Evolutionary conservation across 805 yeast species (phyloP).

Genomic region (Cyberlindnera subsufficiens): DNA sequence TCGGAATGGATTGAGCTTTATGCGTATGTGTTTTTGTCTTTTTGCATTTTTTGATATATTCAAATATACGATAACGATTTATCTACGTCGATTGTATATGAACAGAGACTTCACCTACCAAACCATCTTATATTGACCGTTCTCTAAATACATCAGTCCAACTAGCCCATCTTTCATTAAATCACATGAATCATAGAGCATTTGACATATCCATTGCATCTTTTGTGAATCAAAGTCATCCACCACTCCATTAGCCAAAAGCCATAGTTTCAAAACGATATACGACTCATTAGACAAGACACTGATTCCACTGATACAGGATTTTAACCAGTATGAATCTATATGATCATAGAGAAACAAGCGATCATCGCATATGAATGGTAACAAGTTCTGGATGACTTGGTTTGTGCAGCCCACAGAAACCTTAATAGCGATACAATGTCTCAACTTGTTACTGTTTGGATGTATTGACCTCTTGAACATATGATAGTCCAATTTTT

Average conservation of each 20-base stretch:
- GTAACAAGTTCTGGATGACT: neutral
- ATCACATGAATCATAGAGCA: neutral
- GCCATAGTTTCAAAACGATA: constrained; percentile 1
- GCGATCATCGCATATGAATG: constrained; percentile 1
- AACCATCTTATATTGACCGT: neutral
- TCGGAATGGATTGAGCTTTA: no score
- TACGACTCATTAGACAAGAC: neutral
- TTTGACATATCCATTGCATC: neutral
- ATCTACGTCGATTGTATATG: no score
- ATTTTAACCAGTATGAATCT: constrained; percentile 1
- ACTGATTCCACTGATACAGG: neutral
- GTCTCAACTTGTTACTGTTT: neutral
- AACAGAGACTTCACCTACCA: neutral
- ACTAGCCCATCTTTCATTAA: neutral
- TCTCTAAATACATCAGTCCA: constrained; percentile 1
- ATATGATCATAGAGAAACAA: neutral
- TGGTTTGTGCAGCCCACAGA: neutral
- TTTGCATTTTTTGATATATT: no score
- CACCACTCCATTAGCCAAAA: neutral
- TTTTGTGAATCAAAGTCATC: neutral
- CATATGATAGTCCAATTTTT: neutral
- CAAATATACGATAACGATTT: no score
- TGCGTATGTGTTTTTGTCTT: no score
- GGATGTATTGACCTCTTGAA: neutral
- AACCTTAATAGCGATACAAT: neutral